phyloP scores from a whole-genome alignment of 2,329 filamentous ascomycete species.

The Coniella lustricola region DNA sequence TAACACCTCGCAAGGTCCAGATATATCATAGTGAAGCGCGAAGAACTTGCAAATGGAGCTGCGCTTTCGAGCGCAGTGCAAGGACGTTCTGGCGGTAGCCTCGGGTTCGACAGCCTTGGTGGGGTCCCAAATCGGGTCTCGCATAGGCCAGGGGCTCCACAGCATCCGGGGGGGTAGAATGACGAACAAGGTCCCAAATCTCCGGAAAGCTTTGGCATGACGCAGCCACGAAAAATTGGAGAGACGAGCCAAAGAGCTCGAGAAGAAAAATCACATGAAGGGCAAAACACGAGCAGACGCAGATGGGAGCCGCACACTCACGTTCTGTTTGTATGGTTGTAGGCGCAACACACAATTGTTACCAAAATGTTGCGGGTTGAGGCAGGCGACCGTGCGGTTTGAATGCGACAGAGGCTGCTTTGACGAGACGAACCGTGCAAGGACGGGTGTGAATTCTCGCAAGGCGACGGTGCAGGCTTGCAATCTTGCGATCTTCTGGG shows the following conservation, averaged over 20 bases:
- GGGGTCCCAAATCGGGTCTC: constrained; percentile 6
- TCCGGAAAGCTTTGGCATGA: constrained; percentile 14
- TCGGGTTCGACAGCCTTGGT: constrained; percentile 4
- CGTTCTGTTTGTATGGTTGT: constrained; percentile 3
- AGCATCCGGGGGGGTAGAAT: constrained; percentile 5
- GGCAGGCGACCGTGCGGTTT: neutral
- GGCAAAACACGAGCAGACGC: neutral
- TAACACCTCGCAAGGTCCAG: too few species aligned
- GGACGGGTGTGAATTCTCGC: neutral
- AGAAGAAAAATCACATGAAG: neutral
- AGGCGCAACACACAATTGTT: constrained; percentile 6
- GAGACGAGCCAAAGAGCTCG: neutral
- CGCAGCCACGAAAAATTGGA: constrained; percentile 6
- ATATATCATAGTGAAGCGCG: too few species aligned
- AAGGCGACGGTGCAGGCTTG: neutral
- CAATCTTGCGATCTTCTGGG: neutral
- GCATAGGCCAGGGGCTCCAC: constrained; percentile 11
- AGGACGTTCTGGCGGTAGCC: neutral
- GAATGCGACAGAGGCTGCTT: constrained; percentile 4
- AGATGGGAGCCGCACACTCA: constrained; percentile 6
- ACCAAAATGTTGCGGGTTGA: neutral
- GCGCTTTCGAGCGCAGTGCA: neutral
- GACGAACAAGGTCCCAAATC: constrained; percentile 7
- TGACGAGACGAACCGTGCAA: constrained; percentile 3
- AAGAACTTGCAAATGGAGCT: too few species aligned